Evolutionary conservation across 2,329 filamentous ascomycete species (phyloP).

Genomic region (Alternaria gansuensis): DNA sequence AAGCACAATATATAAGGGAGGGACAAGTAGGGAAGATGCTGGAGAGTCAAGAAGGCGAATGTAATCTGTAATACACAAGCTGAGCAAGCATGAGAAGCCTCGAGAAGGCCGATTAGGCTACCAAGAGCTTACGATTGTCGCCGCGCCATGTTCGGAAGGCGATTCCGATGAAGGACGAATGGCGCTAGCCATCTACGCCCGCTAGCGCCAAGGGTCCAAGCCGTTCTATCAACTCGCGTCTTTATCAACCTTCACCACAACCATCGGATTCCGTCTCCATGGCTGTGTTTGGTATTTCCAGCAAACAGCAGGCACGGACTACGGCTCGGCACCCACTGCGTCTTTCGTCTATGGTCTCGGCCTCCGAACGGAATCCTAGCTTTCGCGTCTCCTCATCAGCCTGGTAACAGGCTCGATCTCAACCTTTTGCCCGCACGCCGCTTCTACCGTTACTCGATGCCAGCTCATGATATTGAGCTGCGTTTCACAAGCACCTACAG

Average conservation of each 20-base stretch:
- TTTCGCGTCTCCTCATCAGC: background rate
- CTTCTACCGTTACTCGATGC: background rate
- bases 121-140: constrained; percentile 26
- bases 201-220: constrained; percentile 20
- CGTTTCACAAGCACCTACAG: background rate
- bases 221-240: background rate
- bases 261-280: background rate
- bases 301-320: accelerated
- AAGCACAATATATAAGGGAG: background rate
- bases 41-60: background rate
- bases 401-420: background rate
- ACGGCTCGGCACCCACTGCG: background rate
- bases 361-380: no score
- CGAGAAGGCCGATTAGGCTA: constrained; percentile 26
- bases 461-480: background rate
- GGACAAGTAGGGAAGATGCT: background rate
- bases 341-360: background rate
- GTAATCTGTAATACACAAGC: constrained; percentile 11
- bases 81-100: constrained; percentile 30
- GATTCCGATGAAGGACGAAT: constrained; percentile 1
- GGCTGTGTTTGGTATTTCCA: background rate
- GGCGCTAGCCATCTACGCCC: background rate
- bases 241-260: background rate
- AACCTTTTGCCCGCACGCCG: background rate
- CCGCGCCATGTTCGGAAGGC: constrained; percentile 21